A percentile compares a stretch with the other conserved stretches of the same genome.
These are phyloP conservation scores for Neurospora tetraspora DNA, from an alignment of 495 filamentous ascomycete species.

Conservation along the genomic window DNA sequence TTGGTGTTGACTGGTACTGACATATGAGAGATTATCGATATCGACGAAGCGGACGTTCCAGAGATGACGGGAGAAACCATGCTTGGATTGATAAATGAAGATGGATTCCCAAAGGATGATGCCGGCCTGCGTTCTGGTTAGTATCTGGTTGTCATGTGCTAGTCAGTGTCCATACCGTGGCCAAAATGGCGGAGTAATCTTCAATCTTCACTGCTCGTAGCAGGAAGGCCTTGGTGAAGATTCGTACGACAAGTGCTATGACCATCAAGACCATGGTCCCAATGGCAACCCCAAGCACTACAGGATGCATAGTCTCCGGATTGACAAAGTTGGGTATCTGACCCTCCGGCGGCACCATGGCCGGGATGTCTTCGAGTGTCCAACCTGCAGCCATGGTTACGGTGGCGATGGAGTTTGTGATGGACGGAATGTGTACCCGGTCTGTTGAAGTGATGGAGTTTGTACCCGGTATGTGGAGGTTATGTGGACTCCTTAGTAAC, in stretches of 20 bases:
- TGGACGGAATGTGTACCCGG: neutral
- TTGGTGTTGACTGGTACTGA: neutral
- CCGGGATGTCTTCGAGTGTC: slow-evolving; percentile 9
- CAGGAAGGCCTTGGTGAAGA: slow-evolving; percentile 13
- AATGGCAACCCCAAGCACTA: slow-evolving; percentile 11
- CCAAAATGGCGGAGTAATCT: slow-evolving; percentile 13
- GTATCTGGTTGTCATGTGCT: neutral
- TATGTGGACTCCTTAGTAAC: neutral
- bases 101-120: slow-evolving; percentile 17
- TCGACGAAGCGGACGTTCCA: slow-evolving; percentile 13
- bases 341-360: slow-evolving; percentile 18
- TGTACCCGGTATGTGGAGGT: neutral
- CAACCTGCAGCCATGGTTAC: neutral
- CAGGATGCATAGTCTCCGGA: slow-evolving; percentile 10
- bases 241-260: slow-evolving; percentile 8
- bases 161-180: slow-evolving; percentile 2
- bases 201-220: slow-evolving; percentile 12
- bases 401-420: neutral
- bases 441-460: neutral
- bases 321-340: slow-evolving; percentile 11
- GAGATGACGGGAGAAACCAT: slow-evolving; percentile 16
- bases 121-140: slow-evolving; percentile 3
- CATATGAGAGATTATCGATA: slow-evolving; percentile 9
- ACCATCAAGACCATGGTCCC: slow-evolving; percentile 11
- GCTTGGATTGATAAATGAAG: slow-evolving; percentile 12